phyloP scores from a whole-genome alignment of 768 basidiomycete genomes.

The Macrolepiota dolichaula region DNA sequence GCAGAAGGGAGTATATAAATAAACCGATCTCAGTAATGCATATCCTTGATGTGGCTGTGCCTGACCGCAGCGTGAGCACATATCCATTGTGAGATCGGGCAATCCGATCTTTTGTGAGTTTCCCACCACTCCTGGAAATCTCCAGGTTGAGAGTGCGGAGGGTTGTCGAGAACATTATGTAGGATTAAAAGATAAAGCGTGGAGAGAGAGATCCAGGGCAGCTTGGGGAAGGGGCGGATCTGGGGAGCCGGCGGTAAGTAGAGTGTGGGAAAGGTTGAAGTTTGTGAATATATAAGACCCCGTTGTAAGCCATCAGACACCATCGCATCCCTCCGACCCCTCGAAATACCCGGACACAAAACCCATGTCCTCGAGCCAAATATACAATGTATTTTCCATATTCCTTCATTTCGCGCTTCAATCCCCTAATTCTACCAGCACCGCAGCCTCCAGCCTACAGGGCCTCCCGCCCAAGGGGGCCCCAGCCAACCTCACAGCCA shows the following conservation, averaged over 20 bases:
- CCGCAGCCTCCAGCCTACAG: constrained; percentile 12
- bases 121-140: neutral
- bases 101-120: neutral
- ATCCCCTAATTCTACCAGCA: neutral
- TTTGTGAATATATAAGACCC: constrained; percentile 9
- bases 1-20: constrained; percentile 12
- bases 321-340: neutral
- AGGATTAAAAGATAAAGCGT: too few species aligned
- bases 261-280: constrained; percentile 9
- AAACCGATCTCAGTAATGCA: neutral
- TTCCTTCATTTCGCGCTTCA: neutral
- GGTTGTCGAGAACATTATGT: neutral
- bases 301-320: constrained; percentile 5
- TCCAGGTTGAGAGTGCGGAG: too few species aligned
- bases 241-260: constrained; percentile 9
- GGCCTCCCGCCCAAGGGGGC: constrained; percentile 6
- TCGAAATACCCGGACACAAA: neutral
- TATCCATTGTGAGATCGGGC: constrained; percentile 1
- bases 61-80: neutral
- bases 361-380: constrained; percentile 8
- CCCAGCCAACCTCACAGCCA: constrained; percentile 10
- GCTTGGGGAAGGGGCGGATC: neutral
- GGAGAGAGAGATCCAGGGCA: neutral
- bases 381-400: constrained; percentile 6
- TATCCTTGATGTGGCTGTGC: constrained; percentile 10